Base-by-base conservation (phyloP, 2,329 filamentous ascomycete genomes). In the Microdochium nivale region DNA sequence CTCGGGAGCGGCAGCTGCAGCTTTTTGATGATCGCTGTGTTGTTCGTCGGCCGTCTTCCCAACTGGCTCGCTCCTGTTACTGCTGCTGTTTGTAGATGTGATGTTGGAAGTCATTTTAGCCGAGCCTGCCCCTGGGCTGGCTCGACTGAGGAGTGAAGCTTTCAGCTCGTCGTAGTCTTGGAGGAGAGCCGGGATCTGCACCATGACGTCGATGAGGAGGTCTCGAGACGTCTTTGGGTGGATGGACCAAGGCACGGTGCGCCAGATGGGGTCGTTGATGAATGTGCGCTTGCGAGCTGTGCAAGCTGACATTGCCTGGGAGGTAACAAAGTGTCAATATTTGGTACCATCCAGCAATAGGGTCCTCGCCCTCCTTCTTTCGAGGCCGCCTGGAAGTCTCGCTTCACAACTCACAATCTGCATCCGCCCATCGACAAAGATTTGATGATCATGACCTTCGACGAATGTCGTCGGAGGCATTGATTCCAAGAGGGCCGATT, bases 401-500 rank as follows among this genome's bases (percentile, higher is more conserved):
- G 35, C 19, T 23, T 5, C 9, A 23, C 7, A 44, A 23, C 40
- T 19, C 40, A 44, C 40, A 5, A 44, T 5, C 19, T 44, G 40
- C 21, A 44, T 21, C 14, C 40, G n/a, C 8, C 21, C 40, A 23
- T 44, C 40, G 3, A 44, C 40, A 23, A 44, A 44, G 10, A 44
- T 44, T 13, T 44, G 40, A 24, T 44, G 40, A 19, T 44, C 40
- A 23, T 23, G 40, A 8, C 40, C 21, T 4, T 11, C 19, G 40
- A 19, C 21, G 13, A 23, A 44, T 13, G 19, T 19, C 16, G 40
- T 23, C 13, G 40, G 16, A 23, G 40, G 40, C 19, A 13, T 21
- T 5, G 40, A 44, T 7, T 13, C 23, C 3, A 59, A 27, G 13
- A 59, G 24, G 14, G 54, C 54, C 25, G 54, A 40, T 35, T 57